Conservation (phyloP, 73 alveolate genomes). For the Durusdinium trenchii region DNA sequence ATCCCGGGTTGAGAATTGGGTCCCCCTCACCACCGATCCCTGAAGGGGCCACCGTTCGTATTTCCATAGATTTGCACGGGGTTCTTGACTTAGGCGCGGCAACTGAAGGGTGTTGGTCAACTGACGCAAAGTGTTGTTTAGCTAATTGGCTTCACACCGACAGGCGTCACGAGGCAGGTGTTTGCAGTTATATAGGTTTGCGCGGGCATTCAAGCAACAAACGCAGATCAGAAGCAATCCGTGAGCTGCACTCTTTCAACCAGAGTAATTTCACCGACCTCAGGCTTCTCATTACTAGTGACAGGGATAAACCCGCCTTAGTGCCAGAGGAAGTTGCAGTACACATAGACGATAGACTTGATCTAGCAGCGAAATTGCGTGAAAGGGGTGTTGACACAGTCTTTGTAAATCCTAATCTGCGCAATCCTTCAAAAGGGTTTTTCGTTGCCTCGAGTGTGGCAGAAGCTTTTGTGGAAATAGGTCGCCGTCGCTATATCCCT, state of each 20-base stretch:
- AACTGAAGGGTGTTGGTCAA: no score
- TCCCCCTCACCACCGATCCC: no score
- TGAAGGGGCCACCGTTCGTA: no score
- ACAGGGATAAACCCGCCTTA: not conserved
- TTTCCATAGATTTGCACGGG: no score
- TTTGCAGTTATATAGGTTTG: not conserved
- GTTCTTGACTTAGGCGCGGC: no score
- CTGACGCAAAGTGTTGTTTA: no score
- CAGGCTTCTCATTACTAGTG: not conserved
- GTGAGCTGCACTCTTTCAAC: not conserved
- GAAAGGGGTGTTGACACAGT: not conserved
- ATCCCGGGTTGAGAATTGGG: no score
- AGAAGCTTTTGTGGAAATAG: not conserved
- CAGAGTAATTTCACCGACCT: not conserved
- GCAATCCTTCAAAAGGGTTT: not conserved
- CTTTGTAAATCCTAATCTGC: not conserved
- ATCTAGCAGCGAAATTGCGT: not conserved
- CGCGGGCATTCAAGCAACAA: not conserved
- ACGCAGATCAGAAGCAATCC: not conserved
- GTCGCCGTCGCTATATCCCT: not conserved
- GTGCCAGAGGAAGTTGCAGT: not conserved
- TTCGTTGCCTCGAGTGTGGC: not conserved
- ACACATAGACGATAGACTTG: not conserved
- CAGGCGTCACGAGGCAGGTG: not conserved
- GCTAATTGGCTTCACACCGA: not conserved